Conservation (phyloP, 768 basidiomycete genomes). For the Albatrellus ellisii region DNA sequence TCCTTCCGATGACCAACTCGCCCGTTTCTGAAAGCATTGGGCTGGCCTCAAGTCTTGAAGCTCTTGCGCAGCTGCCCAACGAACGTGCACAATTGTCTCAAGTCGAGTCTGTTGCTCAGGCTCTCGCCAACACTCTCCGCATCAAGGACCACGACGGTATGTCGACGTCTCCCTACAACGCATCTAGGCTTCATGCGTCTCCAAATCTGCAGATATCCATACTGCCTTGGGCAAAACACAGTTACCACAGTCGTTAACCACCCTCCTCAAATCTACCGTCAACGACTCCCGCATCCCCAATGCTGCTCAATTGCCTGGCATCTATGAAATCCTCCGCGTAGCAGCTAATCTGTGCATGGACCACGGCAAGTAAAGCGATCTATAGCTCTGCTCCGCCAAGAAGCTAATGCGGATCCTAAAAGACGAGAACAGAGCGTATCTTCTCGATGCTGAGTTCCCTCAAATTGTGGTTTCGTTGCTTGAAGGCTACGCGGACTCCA, state of each 20-base stretch:
- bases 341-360: constrained; percentile 80
- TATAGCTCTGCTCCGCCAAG: neutral
- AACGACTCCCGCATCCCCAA: constrained; percentile 33
- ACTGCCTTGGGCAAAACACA: constrained; percentile 49
- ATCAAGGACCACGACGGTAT: neutral
- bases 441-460: constrained; percentile 61
- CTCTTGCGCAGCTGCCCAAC: neutral
- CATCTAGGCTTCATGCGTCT: neutral
- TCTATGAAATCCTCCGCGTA: constrained; percentile 62
- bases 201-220: constrained; percentile 49
- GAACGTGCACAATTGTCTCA: neutral
- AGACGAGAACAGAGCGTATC: constrained; percentile 66
- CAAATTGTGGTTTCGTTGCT: constrained; percentile 53
- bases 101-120: neutral
- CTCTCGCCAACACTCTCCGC: neutral
- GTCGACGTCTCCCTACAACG: neutral
- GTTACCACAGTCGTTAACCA: constrained; percentile 51
- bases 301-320: constrained; percentile 32
- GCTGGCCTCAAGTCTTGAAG: no score
- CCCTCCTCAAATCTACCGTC: constrained; percentile 44
- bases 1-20: no score
- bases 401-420: constrained; percentile 6
- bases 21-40: no score
- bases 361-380: constrained; percentile 56
- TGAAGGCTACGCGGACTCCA: constrained; percentile 42